Conservation (phyloP, 305 asterid genomes). For the Fraxinus baroniana region DNA sequence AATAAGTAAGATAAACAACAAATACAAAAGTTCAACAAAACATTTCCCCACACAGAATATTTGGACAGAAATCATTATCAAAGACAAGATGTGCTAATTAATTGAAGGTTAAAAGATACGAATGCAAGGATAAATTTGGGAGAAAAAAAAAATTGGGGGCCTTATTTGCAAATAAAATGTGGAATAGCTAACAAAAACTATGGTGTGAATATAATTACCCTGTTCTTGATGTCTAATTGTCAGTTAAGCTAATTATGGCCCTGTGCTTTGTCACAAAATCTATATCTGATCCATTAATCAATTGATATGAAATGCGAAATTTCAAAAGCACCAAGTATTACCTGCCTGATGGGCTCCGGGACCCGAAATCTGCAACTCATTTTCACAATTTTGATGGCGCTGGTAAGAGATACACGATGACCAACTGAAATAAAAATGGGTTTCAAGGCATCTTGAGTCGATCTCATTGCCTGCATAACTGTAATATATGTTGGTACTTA, state of each 20-base stretch:
- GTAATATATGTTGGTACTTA: conserved; percentile 7
- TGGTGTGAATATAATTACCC: not conserved
- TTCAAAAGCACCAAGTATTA: conserved; percentile 23
- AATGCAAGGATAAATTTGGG: not conserved
- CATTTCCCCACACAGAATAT: not conserved
- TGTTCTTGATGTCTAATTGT: not conserved
- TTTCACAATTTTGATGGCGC: conserved; percentile 58
- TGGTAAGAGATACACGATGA: conserved; percentile 71
- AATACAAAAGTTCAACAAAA: not conserved
- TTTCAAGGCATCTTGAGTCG: conserved; percentile 52
- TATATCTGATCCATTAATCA: not conserved
- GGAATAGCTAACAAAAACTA: not conserved
- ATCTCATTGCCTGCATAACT: conserved; percentile 68
- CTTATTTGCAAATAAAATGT: not conserved
- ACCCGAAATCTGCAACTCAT: conserved; percentile 66
- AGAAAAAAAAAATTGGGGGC: not conserved
- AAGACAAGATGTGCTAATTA: not conserved
- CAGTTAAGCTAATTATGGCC: not conserved
- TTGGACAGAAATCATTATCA: not conserved
- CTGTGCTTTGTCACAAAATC: not conserved
- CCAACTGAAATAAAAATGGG: conserved; percentile 85
- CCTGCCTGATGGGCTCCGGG: conserved; percentile 95
- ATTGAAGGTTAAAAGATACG: not conserved
- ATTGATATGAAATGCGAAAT: not conserved
- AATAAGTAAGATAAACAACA: not conserved